phyloP scores from a whole-genome alignment of 2,329 filamentous ascomycete species.

The Sporothrix brunneoviolacea region DNA sequence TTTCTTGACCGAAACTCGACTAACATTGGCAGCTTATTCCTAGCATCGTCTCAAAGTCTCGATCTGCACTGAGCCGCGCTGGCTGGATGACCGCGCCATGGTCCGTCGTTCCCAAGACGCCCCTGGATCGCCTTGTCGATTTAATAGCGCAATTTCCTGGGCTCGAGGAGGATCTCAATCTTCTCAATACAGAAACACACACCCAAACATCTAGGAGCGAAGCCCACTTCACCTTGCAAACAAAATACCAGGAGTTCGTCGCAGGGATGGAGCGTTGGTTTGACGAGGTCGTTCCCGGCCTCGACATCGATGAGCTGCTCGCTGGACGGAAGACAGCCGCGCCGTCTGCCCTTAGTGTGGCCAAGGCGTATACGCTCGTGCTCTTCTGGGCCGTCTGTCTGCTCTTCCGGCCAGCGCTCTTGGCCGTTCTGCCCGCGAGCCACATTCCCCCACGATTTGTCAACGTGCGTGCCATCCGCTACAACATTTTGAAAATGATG shows the following conservation, averaged over 20 bases:
- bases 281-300: background rate
- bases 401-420: background rate
- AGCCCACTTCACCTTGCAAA: too few relatives aligned
- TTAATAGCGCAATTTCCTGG: background rate
- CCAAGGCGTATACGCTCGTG: background rate
- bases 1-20: too few relatives aligned
- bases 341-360: background rate
- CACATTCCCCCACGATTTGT: background rate
- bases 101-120: background rate
- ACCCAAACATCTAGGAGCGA: background rate
- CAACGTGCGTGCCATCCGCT: constrained; percentile 3
- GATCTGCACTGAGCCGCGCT: background rate
- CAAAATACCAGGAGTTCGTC: background rate
- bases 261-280: background rate
- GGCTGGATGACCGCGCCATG: background rate
- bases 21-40: too few relatives aligned
- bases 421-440: background rate
- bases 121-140: constrained; percentile 1
- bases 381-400: constrained; percentile 5
- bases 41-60: background rate
- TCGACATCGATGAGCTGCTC: background rate
- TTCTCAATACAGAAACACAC: background rate
- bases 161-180: background rate
- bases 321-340: background rate
- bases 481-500: constrained; percentile 1